phyloP scores from a whole-genome alignment of 106 monocot species.

The Dendrobium catenatum region DNA sequence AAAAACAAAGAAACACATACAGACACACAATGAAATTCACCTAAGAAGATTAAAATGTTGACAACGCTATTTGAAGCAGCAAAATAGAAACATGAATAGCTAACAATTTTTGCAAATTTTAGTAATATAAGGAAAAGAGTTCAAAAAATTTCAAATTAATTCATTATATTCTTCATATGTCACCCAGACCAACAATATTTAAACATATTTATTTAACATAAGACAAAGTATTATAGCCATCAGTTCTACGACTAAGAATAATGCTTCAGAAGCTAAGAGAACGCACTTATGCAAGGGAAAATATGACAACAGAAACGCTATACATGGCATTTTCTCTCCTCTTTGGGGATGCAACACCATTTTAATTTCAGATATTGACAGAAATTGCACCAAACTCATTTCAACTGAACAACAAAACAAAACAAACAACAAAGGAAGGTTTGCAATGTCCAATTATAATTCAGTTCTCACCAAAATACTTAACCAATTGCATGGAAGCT shows the following conservation, averaged over 20 bases:
- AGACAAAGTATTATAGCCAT: not conserved
- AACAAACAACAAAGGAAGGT: not conserved
- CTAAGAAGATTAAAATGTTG: not conserved
- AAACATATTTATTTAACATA: not conserved
- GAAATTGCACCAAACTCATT: not conserved
- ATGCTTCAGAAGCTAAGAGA: not conserved
- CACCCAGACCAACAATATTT: not conserved
- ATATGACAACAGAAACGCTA: not conserved
- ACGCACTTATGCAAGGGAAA: not conserved
- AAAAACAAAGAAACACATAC: not conserved
- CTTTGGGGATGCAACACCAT: not conserved
- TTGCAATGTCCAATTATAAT: not conserved
- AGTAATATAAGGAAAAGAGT: not conserved
- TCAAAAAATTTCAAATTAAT: not conserved
- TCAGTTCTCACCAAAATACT: not conserved
- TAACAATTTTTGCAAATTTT: not conserved
- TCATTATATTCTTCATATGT: not conserved
- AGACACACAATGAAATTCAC: not conserved
- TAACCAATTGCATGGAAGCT: not conserved
- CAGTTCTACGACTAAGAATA: not conserved
- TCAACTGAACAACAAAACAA: not conserved
- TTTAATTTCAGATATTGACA: not conserved
- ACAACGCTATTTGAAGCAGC: not conserved
- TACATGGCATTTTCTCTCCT: not conserved
- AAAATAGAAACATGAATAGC: not conserved